These are phyloP conservation scores for Neofusicoccum sp. DNA, from an alignment of 2,329 filamentous ascomycete species.

Conservation along the genomic window DNA sequence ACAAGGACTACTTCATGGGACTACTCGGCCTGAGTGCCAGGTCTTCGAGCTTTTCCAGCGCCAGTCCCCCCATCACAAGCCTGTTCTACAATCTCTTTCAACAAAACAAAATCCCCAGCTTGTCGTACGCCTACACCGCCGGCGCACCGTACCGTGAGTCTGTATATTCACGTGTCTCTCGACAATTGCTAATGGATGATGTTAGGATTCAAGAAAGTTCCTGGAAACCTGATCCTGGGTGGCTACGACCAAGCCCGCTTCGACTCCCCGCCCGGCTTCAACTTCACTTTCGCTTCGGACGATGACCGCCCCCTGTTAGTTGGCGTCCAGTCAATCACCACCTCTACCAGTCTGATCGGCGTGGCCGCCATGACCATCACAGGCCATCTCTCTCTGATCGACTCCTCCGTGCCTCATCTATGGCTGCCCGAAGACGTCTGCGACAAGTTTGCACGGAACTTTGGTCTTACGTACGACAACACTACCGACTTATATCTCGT, in stretches of 20 bases:
- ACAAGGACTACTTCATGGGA: slow-evolving; percentile 30
- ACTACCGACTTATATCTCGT: slow-evolving; percentile 39
- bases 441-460: slow-evolving; percentile 38
- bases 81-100: slow-evolving; percentile 33
- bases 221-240: slow-evolving; percentile 40
- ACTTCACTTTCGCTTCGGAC: slow-evolving; percentile 24
- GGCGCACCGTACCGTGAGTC: slow-evolving; percentile 33
- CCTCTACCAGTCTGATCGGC: slow-evolving; percentile 9
- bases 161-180: neutral
- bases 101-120: slow-evolving; percentile 33
- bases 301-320: slow-evolving; percentile 29
- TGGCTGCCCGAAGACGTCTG: slow-evolving; percentile 36
- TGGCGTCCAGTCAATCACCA: slow-evolving; percentile 27
- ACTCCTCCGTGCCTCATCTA: slow-evolving; percentile 7
- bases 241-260: slow-evolving; percentile 44
- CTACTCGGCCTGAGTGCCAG: slow-evolving; percentile 10
- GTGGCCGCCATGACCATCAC: slow-evolving; percentile 19
- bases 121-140: slow-evolving; percentile 37
- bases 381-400: slow-evolving; percentile 22
- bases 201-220: slow-evolving; percentile 27
- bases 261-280: slow-evolving; percentile 26
- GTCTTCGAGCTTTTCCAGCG: slow-evolving; percentile 33
- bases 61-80: slow-evolving; percentile 27
- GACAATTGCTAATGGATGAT: neutral
- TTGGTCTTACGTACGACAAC: slow-evolving; percentile 40